Evolutionary conservation across 768 basidiomycete species (phyloP).

Genomic region (Lanmaoa pseudosensibilis): DNA sequence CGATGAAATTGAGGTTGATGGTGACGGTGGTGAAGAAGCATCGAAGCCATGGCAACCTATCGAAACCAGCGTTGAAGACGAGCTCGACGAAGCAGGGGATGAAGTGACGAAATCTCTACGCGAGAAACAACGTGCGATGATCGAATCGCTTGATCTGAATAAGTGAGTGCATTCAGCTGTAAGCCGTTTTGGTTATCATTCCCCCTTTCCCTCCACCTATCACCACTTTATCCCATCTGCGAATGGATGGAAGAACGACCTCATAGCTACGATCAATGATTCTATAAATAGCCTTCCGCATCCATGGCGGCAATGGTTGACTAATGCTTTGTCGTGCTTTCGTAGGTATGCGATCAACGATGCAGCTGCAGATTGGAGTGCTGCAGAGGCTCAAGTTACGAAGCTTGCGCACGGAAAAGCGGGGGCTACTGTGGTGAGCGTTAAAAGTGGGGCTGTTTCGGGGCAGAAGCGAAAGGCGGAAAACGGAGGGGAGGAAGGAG

Average conservation of each 20-base stretch:
- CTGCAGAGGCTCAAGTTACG: slow-evolving; percentile 71
- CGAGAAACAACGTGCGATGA: slow-evolving; percentile 83
- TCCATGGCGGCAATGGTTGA: background rate
- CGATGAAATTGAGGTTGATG: slow-evolving; percentile 12
- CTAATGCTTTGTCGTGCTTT: background rate
- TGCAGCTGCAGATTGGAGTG: slow-evolving; percentile 66
- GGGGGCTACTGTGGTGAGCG: slow-evolving; percentile 73
- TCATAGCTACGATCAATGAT: background rate
- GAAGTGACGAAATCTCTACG: slow-evolving; percentile 52
- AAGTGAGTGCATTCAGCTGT: slow-evolving; percentile 56
- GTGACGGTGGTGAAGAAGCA: slow-evolving; percentile 2
- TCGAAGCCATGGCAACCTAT: slow-evolving; percentile 44
- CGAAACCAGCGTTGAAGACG: slow-evolving; percentile 53
- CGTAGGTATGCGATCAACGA: slow-evolving; percentile 76
- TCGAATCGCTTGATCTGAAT: slow-evolving; percentile 82
- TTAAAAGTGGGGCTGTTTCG: slow-evolving; percentile 47
- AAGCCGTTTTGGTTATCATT: background rate
- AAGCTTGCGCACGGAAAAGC: slow-evolving; percentile 43
- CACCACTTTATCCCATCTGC: slow-evolving; percentile 6
- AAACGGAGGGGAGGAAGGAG: slow-evolving; percentile 32
- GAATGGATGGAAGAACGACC: background rate
- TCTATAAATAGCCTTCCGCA: background rate
- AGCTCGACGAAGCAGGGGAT: slow-evolving; percentile 76
- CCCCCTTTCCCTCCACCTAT: background rate
- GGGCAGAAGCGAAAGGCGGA: slow-evolving; percentile 62